Evolutionary conservation across 1,284 basidiomycete genomes (phyloP), one percentile per base, ranked within the genome.

Genomic region (Anthracocystis walkeri): DNA sequence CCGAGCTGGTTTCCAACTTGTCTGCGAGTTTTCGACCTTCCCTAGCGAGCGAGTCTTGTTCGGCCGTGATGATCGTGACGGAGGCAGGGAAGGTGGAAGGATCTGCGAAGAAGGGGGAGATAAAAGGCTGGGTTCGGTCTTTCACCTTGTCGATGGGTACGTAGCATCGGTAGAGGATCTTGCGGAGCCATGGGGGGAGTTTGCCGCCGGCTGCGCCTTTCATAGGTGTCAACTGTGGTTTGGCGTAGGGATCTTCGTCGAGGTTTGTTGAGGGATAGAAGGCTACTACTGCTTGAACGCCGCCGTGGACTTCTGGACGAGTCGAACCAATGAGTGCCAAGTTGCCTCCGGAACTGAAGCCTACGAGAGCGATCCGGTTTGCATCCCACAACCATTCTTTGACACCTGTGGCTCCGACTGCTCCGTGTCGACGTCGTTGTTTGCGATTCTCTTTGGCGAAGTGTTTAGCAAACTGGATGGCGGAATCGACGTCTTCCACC

Each of bases 401-500:
- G 31, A 54, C 49, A 10, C 73, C 73, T 0, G 63, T 69, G 0
- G 63, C 72, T 23, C 65, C 71, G 0, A 55, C 35, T 0, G 65
- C 61, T n/a, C 71, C 65, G 29, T 68, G 65, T 21, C 63, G 48
- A n/a, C 49, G 46, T 10, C 73, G 55, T 44, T 70, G 62, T 45
- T 67, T 67, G 33, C 63, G 51, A 18, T 65, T 61, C 46, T 67
- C 58, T 0, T 14, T 16, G 0, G 73, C 73, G 49, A 75, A 75
- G n/a, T 67, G 64, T 21, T 53, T 56, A 25, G 50, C 88, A 90
- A 91, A 93, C 53, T 89, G 83, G 5, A 93, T 86, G 2, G 90
- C 87, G 45, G 91, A 90, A 41, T 91, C 86, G 0, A 91, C 89
- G 78, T 93, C 92, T 45, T 92, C 89, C 0, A 92, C 89, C 0